Base-by-base conservation (phyloP, 2,329 filamentous ascomycete species). In the Pyrenochaeta sp. region DNA sequence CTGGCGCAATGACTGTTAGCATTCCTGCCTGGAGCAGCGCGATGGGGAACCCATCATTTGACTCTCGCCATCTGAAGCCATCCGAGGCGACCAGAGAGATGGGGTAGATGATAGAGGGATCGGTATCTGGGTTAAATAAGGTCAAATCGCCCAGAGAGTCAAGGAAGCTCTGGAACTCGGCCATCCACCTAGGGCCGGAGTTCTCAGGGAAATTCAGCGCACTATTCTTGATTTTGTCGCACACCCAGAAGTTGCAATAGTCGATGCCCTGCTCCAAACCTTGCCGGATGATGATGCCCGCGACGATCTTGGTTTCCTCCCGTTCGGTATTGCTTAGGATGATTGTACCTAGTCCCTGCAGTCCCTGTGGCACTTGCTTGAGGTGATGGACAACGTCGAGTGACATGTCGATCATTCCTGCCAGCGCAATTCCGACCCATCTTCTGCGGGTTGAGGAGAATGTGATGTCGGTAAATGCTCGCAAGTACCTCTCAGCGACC, bases 371-470 rank as follows among this genome's bases (percentile, higher is more conserved):
- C 24, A 58, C 36, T 28, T 46, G 49, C 46, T 47, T 53, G 15
- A 76, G 49, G 30, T 67, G 62, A 6, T 64, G 45, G 19, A 58
- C 57, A 15, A 72, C 65, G 24, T 46, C 32, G 7, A 54, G 32
- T 25, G 64, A 70, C 6, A 56, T 56, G 40, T 62, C 51, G 22
- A 77, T 59, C 62, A 76, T 71, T 8, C 58, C 66, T 32, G 56
- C 56, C n/a, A 77, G 59, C n/a, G 66, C 61, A 2, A 77, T 49
- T 12, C 74, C 74, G 46, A 68, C 54, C 72, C 73, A 77, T 67
- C 73, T 65, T 53, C 73, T 65, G 34, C 62, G 66, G 22, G 42
- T 44, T 15, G 56, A 27, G 12, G 70, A 69, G 22, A 37, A 48
- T 8, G 12, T 47, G 28, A 50, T 44, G 39, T 72, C 58, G 61